Evolutionary conservation across 495 filamentous ascomycete genomes (phyloP), one percentile per base, ranked within the genome.

Genomic region (Cairneyella variabilis): DNA sequence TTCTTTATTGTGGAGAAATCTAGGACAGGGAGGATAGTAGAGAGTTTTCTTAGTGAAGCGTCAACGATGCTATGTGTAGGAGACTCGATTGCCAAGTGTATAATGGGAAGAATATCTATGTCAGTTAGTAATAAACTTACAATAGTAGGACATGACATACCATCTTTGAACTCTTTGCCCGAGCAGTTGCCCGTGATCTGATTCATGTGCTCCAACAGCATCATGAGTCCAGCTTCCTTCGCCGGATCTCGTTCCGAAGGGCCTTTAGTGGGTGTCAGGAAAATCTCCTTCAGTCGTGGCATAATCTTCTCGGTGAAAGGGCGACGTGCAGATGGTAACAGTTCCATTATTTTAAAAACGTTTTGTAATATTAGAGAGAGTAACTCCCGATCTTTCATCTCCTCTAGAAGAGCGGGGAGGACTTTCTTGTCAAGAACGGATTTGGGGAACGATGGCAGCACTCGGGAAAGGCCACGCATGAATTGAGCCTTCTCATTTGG

Each of bases 1-100:
- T 91, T 90, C 65, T 97, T 97, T 56, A 96, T 87, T 2, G 93
- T 97, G 45, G 85, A 91, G 59, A 97, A 97, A 63, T 98, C 93
- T 10, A 97, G 79, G 16, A 90, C 82, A 0, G 88, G 84, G 23
- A 97, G 71, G 25, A 97, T 75, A 1, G 76, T 70, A 16, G 88
- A 83, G 10, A 98, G 71, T 17, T 82, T 83, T 46, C 84, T 77
- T 17, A 97, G 74, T 9, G 89, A 80, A 12, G 85, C 87, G 72
- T 97, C 93, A 2, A 95, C 88, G 16, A 97, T 69, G 7, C 85
- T 82, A 58, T 95, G 93, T 0, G 91, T 96, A 14, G 90, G 78
- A 1, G 89, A 95, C 59, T 97, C 91, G 47, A 98, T 70, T 0
- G 89, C 87, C 18, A 88, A 65, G 17, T 88, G 74, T 30, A 97